phyloP scores from a whole-genome alignment of 768 basidiomycete species.

The Suillus alpinus region DNA sequence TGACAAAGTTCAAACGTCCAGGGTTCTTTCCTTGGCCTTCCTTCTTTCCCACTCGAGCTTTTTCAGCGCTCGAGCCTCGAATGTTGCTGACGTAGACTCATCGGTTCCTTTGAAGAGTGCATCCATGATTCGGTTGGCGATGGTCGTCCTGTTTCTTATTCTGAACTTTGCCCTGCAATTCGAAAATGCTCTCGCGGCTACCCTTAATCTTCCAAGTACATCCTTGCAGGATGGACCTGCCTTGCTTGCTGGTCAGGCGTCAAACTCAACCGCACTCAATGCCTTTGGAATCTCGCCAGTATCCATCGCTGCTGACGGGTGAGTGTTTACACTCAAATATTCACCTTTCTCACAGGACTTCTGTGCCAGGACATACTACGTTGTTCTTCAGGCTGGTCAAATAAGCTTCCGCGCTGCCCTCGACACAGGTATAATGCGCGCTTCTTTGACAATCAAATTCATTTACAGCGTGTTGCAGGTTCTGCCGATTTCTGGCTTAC shows the following conservation, averaged over 20 bases:
- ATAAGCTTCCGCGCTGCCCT: conserved; percentile 67
- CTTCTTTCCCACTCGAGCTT: background rate
- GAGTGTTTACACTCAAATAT: conserved; percentile 19
- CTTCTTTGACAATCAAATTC: conserved; percentile 12
- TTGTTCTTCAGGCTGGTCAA: conserved; percentile 55
- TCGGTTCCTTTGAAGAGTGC: conserved; percentile 17
- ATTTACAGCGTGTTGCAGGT: background rate
- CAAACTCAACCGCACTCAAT: conserved; percentile 24
- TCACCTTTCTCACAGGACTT: conserved; percentile 3
- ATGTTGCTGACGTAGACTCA: conserved; percentile 18
- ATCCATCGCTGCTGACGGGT: conserved; percentile 46
- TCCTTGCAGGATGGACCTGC: conserved; percentile 10
- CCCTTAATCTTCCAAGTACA: conserved; percentile 7
- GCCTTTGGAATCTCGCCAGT: conserved; percentile 42
- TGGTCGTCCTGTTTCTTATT: conserved; percentile 5
- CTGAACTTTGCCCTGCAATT: conserved; percentile 12
- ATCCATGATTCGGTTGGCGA: conserved; percentile 10
- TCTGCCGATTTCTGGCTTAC: conserved; percentile 64
- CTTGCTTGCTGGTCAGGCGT: background rate
- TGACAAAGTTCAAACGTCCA: background rate
- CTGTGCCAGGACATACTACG: conserved; percentile 60
- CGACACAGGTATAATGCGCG: conserved; percentile 62
- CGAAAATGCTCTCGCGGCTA: conserved; percentile 7
- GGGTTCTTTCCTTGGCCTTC: background rate
- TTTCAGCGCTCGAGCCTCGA: conserved; percentile 16